phyloP scores from a whole-genome alignment of 2,329 filamentous ascomycete species.

The Penicillium sp. region DNA sequence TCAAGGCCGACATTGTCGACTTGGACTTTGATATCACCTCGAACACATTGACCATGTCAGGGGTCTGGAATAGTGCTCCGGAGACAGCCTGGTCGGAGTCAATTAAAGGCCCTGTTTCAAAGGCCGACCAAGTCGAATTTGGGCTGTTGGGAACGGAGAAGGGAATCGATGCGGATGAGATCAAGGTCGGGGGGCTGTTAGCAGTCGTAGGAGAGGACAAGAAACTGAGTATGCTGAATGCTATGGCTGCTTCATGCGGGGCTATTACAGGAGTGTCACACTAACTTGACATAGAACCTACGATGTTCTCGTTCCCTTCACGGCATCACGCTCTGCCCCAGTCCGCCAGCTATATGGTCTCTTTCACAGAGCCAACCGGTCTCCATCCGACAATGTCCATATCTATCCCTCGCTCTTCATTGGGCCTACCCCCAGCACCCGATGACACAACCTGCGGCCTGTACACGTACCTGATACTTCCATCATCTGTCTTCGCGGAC shows the following conservation, averaged over 20 bases:
- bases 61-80: slow-evolving; percentile 55
- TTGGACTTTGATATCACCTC: slow-evolving; percentile 73
- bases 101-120: slow-evolving; percentile 31
- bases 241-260: background rate
- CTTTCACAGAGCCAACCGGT: slow-evolving; percentile 71
- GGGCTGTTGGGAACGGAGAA: slow-evolving; percentile 71
- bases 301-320: slow-evolving; percentile 80
- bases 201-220: slow-evolving; percentile 74
- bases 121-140: slow-evolving; percentile 67
- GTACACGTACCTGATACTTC: slow-evolving; percentile 80
- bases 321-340: slow-evolving; percentile 65
- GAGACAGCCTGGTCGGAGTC: slow-evolving; percentile 49
- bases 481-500: slow-evolving; percentile 79
- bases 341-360: slow-evolving; percentile 58
- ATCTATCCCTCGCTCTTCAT: slow-evolving; percentile 54
- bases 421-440: slow-evolving; percentile 50
- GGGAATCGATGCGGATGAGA: slow-evolving; percentile 63
- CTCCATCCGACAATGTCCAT: slow-evolving; percentile 80
- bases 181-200: slow-evolving; percentile 76
- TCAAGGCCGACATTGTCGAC: slow-evolving; percentile 66
- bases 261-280: background rate
- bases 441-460: slow-evolving; percentile 64
- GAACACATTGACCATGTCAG: slow-evolving; percentile 64
- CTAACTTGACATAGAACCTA: slow-evolving; percentile 55
- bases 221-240: slow-evolving; percentile 56